Conservation (phyloP, 805 yeast genomes). For the Pichia thaimueangensis region DNA sequence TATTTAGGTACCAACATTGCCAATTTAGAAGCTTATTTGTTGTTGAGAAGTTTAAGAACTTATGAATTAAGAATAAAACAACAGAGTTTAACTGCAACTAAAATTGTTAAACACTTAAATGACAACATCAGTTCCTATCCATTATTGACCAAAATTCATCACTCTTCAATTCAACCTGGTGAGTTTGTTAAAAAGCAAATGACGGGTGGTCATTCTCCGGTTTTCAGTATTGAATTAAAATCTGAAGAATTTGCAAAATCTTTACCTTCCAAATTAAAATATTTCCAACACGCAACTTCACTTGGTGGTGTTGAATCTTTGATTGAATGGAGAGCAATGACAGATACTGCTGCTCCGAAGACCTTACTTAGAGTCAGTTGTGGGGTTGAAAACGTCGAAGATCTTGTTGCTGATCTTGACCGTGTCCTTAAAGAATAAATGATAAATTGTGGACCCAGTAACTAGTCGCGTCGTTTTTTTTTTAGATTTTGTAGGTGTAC, state of each 20-base stretch:
- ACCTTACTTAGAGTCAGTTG: constrained; percentile 66
- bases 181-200: constrained; percentile 59
- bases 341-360: constrained; percentile 51
- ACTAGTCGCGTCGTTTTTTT: not conserved
- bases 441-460: too few species aligned
- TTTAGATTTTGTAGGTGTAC: not conserved
- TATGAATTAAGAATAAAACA: constrained; percentile 61
- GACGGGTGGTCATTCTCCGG: constrained; percentile 63
- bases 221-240: constrained; percentile 57
- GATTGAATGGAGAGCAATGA: constrained; percentile 84
- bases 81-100: constrained; percentile 59
- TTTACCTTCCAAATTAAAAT: constrained; percentile 59
- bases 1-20: constrained; percentile 75
- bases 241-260: constrained; percentile 48
- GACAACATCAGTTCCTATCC: constrained; percentile 45
- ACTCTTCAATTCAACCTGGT: constrained; percentile 74
- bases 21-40: constrained; percentile 66
- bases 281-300: constrained; percentile 87
- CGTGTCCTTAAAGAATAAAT: constrained; percentile 42
- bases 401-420: constrained; percentile 67
- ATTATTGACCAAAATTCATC: constrained; percentile 48
- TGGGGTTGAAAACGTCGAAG: constrained; percentile 74
- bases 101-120: constrained; percentile 52
- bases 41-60: constrained; percentile 77
- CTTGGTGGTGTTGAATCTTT: constrained; percentile 89